A percentile compares a stretch with the other conserved stretches of the same genome.
Conservation (phyloP, 176 grass and related monocot genomes). For the Chrysopogon serrulatus region DNA sequence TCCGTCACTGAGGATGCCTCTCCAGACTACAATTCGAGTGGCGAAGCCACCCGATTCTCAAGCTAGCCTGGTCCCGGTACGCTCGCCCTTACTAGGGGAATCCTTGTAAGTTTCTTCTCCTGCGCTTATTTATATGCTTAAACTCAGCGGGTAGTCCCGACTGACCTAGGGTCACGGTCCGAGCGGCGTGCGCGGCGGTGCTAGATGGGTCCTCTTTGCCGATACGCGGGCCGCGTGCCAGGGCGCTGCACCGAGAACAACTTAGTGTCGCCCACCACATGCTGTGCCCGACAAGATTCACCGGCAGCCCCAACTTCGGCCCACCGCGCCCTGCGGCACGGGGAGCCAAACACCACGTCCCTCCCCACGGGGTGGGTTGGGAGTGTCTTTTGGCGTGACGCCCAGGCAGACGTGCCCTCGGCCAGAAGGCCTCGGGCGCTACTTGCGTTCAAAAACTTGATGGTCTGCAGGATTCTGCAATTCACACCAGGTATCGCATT, state of each 20-base stretch:
- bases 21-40: conserved; percentile 5
- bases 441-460: conserved; percentile 92
- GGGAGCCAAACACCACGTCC: too few species aligned
- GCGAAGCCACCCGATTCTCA: not conserved
- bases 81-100: conserved; percentile 46
- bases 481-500: conserved; percentile 91
- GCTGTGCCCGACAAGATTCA: too few species aligned
- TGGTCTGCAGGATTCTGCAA: conserved; percentile 78
- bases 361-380: not conserved
- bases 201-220: too few species aligned
- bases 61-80: conserved; percentile 26
- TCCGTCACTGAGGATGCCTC: conserved; percentile 20
- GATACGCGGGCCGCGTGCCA: too few species aligned
- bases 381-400: not conserved
- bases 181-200: not conserved
- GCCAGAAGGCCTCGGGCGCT: conserved; percentile 40
- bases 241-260: too few species aligned
- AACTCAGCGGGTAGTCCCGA: not conserved
- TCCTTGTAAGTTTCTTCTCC: conserved; percentile 37
- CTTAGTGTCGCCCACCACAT: too few species aligned
- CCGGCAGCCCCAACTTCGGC: too few species aligned
- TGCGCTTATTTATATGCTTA: conserved; percentile 24
- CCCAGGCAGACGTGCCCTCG: conserved; percentile 20
- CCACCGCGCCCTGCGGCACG: too few species aligned
- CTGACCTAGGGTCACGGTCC: conserved; percentile 1